Evolutionary conservation across 352 stramenopile species (phyloP).

Genomic region (Globisporangium canariense): DNA sequence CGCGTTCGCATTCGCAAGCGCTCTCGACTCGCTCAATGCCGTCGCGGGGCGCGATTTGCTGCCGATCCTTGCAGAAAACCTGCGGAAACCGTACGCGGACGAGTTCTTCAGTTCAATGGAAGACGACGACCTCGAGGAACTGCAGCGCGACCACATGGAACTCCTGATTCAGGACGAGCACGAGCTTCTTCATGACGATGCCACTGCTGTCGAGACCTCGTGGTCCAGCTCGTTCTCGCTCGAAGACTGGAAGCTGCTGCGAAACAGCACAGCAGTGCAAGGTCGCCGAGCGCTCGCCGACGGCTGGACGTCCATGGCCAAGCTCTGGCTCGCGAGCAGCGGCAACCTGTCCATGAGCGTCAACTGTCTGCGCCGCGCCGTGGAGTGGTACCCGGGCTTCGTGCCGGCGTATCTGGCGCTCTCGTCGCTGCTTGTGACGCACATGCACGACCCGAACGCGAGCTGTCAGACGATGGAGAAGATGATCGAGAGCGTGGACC

Average conservation of each 20-base stretch:
- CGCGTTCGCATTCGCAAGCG: constrained; percentile 8
- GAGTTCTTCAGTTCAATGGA: constrained; percentile 5
- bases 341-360: constrained; percentile 15
- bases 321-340: constrained; percentile 12
- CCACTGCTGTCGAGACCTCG: constrained; percentile 10
- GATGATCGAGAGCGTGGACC: constrained; percentile 23
- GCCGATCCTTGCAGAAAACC: neutral
- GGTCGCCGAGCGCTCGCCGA: constrained; percentile 15
- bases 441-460: constrained; percentile 15
- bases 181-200: constrained; percentile 6
- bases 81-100: constrained; percentile 7
- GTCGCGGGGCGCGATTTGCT: neutral
- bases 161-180: constrained; percentile 18
- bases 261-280: constrained; percentile 3
- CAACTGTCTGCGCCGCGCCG: constrained; percentile 28
- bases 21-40: constrained; percentile 1
- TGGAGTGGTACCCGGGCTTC: constrained; percentile 22
- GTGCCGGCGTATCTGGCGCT: constrained; percentile 24
- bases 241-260: constrained; percentile 21
- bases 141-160: constrained; percentile 12
- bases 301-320: constrained; percentile 21
- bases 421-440: constrained; percentile 12
- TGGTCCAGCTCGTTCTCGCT: constrained; percentile 18
- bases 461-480: constrained; percentile 28
- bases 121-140: constrained; percentile 9